Percentiles rank a stretch among this genome's conserved stretches.
Evolutionary conservation across 208 protist species (phyloP).

Genomic region (Leishmania turanica): DNA sequence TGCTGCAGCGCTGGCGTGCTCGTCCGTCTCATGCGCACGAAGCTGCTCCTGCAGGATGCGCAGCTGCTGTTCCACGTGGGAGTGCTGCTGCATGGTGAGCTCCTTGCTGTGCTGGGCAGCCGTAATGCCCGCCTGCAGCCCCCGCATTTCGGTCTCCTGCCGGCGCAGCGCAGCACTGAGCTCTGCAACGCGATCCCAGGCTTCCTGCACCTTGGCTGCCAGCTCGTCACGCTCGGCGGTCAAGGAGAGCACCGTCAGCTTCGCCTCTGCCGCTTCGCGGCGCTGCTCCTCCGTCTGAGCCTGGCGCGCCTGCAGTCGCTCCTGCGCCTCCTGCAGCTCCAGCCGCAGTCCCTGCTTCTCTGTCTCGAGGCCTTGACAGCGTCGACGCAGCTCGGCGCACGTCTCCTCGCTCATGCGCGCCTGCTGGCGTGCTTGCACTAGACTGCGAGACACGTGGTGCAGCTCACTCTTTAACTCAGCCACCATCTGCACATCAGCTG

Average conservation of each 20-base stretch:
- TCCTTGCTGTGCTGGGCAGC: slow-evolving; percentile 5
- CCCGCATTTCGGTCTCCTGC: slow-evolving; percentile 29
- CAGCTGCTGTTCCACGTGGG: slow-evolving; percentile 15
- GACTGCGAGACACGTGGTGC: slow-evolving; percentile 10
- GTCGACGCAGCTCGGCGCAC: slow-evolving; percentile 18
- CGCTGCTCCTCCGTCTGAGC: slow-evolving; percentile 44
- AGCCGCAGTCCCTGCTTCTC: slow-evolving; percentile 31
- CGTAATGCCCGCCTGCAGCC: slow-evolving; percentile 31
- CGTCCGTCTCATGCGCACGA: not conserved
- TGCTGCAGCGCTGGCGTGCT: not conserved
- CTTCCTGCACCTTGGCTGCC: slow-evolving; percentile 52
- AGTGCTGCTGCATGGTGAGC: slow-evolving; percentile 29
- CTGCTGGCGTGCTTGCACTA: slow-evolving; percentile 23
- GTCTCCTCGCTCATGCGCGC: slow-evolving; percentile 9
- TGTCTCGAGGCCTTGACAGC: slow-evolving; percentile 22
- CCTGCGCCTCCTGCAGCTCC: slow-evolving; percentile 45
- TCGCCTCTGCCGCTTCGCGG: slow-evolving; percentile 37
- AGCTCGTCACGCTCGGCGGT: slow-evolving; percentile 71
- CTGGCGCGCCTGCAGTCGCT: slow-evolving; percentile 30
- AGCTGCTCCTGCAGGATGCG: slow-evolving; percentile 9
- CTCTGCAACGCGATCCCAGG: slow-evolving; percentile 55
- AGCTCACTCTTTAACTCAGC: slow-evolving; percentile 21
- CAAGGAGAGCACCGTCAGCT: slow-evolving; percentile 38
- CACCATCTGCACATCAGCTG: slow-evolving; percentile 5
- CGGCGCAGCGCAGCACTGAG: slow-evolving; percentile 28